A percentile compares a stretch with the other conserved stretches of the same genome.
These are phyloP conservation scores for Magnolia changhungtana DNA, from an alignment of 164 flowering plant genomes.

Conservation along the genomic window DNA sequence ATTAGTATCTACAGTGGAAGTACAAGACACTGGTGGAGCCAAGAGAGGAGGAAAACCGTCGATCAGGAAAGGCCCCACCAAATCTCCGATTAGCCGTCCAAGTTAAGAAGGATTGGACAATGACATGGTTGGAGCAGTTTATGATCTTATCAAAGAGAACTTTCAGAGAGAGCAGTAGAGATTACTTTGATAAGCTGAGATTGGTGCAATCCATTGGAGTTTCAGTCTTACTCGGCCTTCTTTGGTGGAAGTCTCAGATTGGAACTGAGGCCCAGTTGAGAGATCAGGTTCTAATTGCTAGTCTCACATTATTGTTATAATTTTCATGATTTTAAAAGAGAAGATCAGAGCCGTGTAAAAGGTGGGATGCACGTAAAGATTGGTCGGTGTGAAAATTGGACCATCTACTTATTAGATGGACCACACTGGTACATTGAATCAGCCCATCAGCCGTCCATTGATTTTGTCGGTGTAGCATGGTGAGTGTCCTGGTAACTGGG, in stretches of 20 bases:
- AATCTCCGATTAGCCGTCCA: constrained; percentile 70
- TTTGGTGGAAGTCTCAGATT: constrained; percentile 89
- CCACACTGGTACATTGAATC: no score
- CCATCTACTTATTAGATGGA: no score
- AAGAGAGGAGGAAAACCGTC: constrained; percentile 55
- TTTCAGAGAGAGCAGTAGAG: constrained; percentile 67
- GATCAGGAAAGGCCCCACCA: constrained; percentile 35
- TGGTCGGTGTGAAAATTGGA: no score
- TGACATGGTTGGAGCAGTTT: constrained; percentile 85
- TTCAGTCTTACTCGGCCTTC: constrained; percentile 80
- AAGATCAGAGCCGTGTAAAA: no score
- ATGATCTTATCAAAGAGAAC: constrained; percentile 67
- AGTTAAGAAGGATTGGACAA: constrained; percentile 90
- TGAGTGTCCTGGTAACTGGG: no score
- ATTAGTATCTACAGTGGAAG: constrained; percentile 62
- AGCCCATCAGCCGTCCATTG: no score
- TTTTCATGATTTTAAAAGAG: no score
- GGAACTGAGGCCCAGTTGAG: constrained; percentile 83
- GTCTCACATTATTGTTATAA: no score
- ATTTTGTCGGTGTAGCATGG: no score
- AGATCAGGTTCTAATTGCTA: constrained; percentile 59
- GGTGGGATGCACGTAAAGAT: no score
- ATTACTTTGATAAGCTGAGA: constrained; percentile 82
- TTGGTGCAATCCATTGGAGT: constrained; percentile 76
- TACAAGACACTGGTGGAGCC: constrained; percentile 64